These are phyloP conservation scores for Aureobasidium sp. DNA, from an alignment of 2,329 filamentous ascomycete genomes.

Conservation along the genomic window DNA sequence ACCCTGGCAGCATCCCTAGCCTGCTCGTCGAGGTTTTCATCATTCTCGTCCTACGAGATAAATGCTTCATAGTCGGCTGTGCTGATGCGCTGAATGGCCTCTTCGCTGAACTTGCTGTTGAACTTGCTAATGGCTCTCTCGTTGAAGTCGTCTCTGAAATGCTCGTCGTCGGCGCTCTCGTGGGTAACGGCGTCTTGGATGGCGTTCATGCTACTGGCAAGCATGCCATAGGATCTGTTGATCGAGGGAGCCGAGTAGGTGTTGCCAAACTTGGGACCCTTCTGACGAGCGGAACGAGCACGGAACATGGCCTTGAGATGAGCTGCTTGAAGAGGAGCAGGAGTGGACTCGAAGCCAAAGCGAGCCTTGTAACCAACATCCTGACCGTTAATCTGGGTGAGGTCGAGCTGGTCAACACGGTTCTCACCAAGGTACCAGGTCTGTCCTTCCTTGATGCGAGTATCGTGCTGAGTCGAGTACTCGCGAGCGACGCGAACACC, in stretches of 20 bases:
- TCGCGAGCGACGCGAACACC: constrained; percentile 38
- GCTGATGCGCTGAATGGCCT: not conserved
- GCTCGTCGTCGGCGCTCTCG: not conserved
- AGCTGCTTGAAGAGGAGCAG: constrained; percentile 36
- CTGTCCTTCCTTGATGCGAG: constrained; percentile 28
- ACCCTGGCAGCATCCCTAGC: not conserved
- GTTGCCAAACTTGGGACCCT: not conserved
- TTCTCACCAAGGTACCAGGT: constrained; percentile 51
- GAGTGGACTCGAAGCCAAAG: constrained; percentile 39
- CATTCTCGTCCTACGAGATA: not conserved
- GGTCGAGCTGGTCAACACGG: constrained; percentile 46
- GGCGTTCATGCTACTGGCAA: not conserved
- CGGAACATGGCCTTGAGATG: constrained; percentile 12
- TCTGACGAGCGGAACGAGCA: not conserved
- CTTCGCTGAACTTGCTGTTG: not conserved
- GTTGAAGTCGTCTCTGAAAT: not conserved
- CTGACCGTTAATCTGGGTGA: constrained; percentile 46
- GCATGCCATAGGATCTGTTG: not conserved
- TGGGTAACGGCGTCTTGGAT: not conserved
- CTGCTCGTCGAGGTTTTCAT: not conserved
- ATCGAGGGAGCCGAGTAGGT: not conserved
- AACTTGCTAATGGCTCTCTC: not conserved
- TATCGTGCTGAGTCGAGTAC: constrained; percentile 41
- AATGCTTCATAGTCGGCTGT: not conserved
- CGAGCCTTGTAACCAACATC: constrained; percentile 36